These are phyloP conservation scores for Triticum urartu DNA, from an alignment of 176 grass and related monocot genomes.

Conservation along the genomic window DNA sequence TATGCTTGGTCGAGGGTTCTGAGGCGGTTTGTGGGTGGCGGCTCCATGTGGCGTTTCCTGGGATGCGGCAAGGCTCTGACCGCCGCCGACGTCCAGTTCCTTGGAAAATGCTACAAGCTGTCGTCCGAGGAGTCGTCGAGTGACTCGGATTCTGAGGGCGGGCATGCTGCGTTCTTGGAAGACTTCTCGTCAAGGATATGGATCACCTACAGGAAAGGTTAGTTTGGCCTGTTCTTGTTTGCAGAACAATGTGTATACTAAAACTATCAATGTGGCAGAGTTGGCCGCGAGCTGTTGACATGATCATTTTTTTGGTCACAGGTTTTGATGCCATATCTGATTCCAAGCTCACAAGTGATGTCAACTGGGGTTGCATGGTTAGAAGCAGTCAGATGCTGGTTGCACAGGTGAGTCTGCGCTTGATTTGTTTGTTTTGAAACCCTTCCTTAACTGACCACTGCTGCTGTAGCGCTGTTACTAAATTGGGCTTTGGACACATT, in stretches of 20 bases:
- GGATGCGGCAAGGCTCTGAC: slow-evolving; percentile 46
- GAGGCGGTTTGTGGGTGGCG: slow-evolving; percentile 54
- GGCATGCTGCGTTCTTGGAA: slow-evolving; percentile 50
- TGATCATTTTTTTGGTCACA: not conserved
- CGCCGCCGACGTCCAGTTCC: slow-evolving; percentile 74
- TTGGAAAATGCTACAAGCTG: slow-evolving; percentile 77
- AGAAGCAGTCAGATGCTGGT: slow-evolving; percentile 99
- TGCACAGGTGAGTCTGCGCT: slow-evolving; percentile 49
- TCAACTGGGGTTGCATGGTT: slow-evolving; percentile 97
- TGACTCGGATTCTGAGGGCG: slow-evolving; percentile 21
- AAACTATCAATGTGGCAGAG: not conserved
- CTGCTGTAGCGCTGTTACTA: not conserved
- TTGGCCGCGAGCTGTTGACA: not conserved
- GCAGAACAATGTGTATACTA: not conserved
- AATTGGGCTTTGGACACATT: slow-evolving; percentile 12
- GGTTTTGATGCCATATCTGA: slow-evolving; percentile 75
- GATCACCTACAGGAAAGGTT: slow-evolving; percentile 98
- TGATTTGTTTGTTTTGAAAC: not conserved
- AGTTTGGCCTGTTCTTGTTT: not conserved
- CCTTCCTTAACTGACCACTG: not conserved
- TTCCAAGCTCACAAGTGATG: slow-evolving; percentile 76
- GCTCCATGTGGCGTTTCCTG: slow-evolving; percentile 80
- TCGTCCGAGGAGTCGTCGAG: slow-evolving; percentile 43
- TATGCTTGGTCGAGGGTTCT: slow-evolving; percentile 77
- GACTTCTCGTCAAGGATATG: slow-evolving; percentile 93